Conservation (phyloP, 2,329 filamentous ascomycete species). For the Colletotrichum eleusines region DNA sequence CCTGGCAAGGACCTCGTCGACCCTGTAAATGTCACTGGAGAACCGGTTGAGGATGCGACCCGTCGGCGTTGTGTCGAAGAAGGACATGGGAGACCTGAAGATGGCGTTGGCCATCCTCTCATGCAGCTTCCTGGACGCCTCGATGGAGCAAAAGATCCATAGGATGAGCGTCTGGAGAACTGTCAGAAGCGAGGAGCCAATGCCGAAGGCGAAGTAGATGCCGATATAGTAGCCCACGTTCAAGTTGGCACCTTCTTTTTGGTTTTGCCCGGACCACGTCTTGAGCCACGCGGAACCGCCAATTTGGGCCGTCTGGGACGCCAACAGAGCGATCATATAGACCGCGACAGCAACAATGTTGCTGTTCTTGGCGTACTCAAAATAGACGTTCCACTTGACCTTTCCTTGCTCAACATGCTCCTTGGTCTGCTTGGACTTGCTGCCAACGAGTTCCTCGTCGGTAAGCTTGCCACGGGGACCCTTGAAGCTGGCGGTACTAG, state of each 20-base stretch:
- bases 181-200: slow-evolving; percentile 86
- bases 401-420: slow-evolving; percentile 95
- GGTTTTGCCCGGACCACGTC: slow-evolving; percentile 87
- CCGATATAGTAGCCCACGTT: slow-evolving; percentile 91
- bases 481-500: slow-evolving; percentile 90
- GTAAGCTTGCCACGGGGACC: slow-evolving; percentile 85
- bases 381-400: slow-evolving; percentile 96
- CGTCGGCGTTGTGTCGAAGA: slow-evolving; percentile 97
- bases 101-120: slow-evolving; percentile 98
- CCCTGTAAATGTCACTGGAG: slow-evolving; percentile 83
- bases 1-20: slow-evolving; percentile 93
- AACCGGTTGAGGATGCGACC: slow-evolving; percentile 98
- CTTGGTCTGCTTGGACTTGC: slow-evolving; percentile 87
- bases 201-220: slow-evolving; percentile 94
- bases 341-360: slow-evolving; percentile 86
- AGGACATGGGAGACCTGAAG: slow-evolving; percentile 97
- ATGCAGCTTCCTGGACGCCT: slow-evolving; percentile 96
- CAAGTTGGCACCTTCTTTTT: slow-evolving; percentile 74
- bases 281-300: slow-evolving; percentile 94
- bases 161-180: slow-evolving; percentile 93
- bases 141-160: slow-evolving; percentile 99
- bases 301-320: slow-evolving; percentile 85
- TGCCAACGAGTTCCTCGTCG: slow-evolving; percentile 82
- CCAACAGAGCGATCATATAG: slow-evolving; percentile 82
- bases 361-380: slow-evolving; percentile 94